Evolutionary conservation across 345 rosid genomes (phyloP).

Genomic region (Brassica carinata): DNA sequence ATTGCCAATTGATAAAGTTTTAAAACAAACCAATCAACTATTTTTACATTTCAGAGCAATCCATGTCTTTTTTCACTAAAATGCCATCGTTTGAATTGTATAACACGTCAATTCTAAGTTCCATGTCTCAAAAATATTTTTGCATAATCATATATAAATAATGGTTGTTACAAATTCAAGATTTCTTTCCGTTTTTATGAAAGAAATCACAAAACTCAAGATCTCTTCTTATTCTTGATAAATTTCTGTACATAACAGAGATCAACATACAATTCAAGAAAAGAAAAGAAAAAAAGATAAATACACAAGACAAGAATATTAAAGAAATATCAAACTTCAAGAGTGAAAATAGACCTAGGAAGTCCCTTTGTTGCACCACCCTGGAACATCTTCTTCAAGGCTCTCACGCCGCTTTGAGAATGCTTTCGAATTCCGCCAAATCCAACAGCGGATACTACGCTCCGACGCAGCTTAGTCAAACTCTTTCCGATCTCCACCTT

Average conservation of each 20-base stretch:
- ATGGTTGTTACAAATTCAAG: background rate
- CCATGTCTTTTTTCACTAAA: too few relatives aligned
- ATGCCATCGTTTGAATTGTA: too few relatives aligned
- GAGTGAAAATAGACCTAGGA: constrained; percentile 44
- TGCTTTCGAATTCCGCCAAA: constrained; percentile 33
- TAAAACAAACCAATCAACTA: too few relatives aligned
- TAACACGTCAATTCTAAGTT: too few relatives aligned
- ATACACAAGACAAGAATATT: constrained; percentile 6
- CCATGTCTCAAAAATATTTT: too few relatives aligned
- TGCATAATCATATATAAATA: too few relatives aligned
- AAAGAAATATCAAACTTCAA: constrained; percentile 30
- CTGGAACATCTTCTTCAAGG: constrained; percentile 32
- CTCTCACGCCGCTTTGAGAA: constrained; percentile 27
- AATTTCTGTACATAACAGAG: constrained; percentile 19
- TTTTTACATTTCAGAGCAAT: too few relatives aligned
- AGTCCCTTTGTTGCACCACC: constrained; percentile 43
- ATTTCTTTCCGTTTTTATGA: background rate
- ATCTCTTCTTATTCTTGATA: constrained; percentile 17
- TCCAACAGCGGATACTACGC: constrained; percentile 22
- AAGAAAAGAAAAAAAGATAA: background rate
- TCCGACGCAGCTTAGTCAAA: constrained; percentile 48
- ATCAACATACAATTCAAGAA: constrained; percentile 9
- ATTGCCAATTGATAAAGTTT: too few relatives aligned
- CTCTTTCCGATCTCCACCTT: constrained; percentile 67
- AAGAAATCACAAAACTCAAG: constrained; percentile 15